Evolutionary conservation across 768 basidiomycete species (phyloP).

Genomic region (Rhodosporidiobolus sp.): DNA sequence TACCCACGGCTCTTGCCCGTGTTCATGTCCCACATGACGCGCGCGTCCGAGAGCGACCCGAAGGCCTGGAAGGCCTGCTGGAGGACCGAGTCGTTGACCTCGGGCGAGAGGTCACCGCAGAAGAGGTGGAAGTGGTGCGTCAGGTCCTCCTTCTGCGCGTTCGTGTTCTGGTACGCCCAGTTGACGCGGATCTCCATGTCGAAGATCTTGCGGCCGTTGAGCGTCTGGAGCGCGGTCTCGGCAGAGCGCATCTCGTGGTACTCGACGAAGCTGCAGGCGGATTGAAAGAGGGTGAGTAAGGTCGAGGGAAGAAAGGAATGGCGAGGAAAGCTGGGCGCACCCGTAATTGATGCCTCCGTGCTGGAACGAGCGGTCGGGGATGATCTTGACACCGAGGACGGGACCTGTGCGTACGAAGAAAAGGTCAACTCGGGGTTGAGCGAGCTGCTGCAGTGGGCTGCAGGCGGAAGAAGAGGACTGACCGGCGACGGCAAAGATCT

Average conservation of each 20-base stretch:
- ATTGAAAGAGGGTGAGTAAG: neutral
- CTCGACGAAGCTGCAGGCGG: slow-evolving; percentile 60
- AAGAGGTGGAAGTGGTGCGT: slow-evolving; percentile 97
- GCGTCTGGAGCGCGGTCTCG: slow-evolving; percentile 95
- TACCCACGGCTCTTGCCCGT: slow-evolving; percentile 97
- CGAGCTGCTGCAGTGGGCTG: neutral
- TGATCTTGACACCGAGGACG: slow-evolving; percentile 99
- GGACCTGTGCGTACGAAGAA: slow-evolving; percentile 56
- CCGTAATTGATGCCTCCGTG: slow-evolving; percentile 99
- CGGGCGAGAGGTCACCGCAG: slow-evolving; percentile 98
- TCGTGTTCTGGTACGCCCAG: slow-evolving; percentile 98
- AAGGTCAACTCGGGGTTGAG: neutral
- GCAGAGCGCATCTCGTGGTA: slow-evolving; percentile 98
- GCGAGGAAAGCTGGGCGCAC: slow-evolving; percentile 53
- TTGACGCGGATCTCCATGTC: slow-evolving; percentile 99
- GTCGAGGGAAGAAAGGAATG: neutral
- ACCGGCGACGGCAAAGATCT: slow-evolving; percentile 55
- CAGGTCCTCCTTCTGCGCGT: slow-evolving; percentile 93
- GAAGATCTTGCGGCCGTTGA: slow-evolving; percentile 98
- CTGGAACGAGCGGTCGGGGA: slow-evolving; percentile 98
- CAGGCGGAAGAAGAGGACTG: neutral
- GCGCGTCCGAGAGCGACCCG: slow-evolving; percentile 90
- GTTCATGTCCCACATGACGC: slow-evolving; percentile 99
- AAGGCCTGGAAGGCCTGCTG: slow-evolving; percentile 96
- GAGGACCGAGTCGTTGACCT: slow-evolving; percentile 96